A percentile compares a stretch with the other conserved stretches of the same genome.
Conservation (phyloP, 2,329 filamentous ascomycete species). For the Arthrobotrys pseudoclavata region DNA sequence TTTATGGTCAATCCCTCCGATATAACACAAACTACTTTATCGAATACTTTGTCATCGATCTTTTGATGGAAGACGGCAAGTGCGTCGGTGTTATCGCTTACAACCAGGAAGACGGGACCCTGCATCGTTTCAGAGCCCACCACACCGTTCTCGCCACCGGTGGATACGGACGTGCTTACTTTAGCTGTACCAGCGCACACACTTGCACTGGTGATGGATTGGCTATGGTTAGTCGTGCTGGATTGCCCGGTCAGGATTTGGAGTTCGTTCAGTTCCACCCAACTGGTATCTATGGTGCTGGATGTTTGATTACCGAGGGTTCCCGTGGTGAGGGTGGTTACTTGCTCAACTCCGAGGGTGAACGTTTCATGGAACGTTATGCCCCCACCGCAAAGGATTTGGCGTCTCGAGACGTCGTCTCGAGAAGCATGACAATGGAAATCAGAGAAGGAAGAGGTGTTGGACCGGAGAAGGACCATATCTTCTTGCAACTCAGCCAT, state of each 20-base stretch:
- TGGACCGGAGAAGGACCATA: slow-evolving; percentile 96
- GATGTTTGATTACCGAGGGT: slow-evolving; percentile 97
- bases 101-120: slow-evolving; percentile 98
- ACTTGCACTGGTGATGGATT: slow-evolving; percentile 99
- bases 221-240: slow-evolving; percentile 98
- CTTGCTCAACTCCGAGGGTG: slow-evolving; percentile 95
- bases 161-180: slow-evolving; percentile 97
- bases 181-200: slow-evolving; percentile 97
- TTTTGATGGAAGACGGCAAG: slow-evolving; percentile 97
- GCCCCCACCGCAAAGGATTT: slow-evolving; percentile 98
- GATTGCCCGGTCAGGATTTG: slow-evolving; percentile 97
- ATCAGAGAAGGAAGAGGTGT: slow-evolving; percentile 98
- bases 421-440: slow-evolving; percentile 97
- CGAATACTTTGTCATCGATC: slow-evolving; percentile 96
- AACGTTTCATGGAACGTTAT: slow-evolving; percentile 99
- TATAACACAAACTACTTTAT: slow-evolving; percentile 99
- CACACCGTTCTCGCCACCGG: slow-evolving; percentile 97
- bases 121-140: slow-evolving; percentile 96
- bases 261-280: slow-evolving; percentile 99
- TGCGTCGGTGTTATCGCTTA: slow-evolving; percentile 97
- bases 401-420: slow-evolving; percentile 94
- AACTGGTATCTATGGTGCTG: slow-evolving; percentile 98
- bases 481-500: slow-evolving; percentile 97
- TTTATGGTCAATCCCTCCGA: slow-evolving; percentile 95
- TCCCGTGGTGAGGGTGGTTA: slow-evolving; percentile 98